A percentile compares a stretch with the other conserved stretches of the same genome.
These are phyloP conservation scores for Teratosphaeria zuluensis DNA, from an alignment of 2,329 filamentous ascomycete genomes.

Conservation along the genomic window DNA sequence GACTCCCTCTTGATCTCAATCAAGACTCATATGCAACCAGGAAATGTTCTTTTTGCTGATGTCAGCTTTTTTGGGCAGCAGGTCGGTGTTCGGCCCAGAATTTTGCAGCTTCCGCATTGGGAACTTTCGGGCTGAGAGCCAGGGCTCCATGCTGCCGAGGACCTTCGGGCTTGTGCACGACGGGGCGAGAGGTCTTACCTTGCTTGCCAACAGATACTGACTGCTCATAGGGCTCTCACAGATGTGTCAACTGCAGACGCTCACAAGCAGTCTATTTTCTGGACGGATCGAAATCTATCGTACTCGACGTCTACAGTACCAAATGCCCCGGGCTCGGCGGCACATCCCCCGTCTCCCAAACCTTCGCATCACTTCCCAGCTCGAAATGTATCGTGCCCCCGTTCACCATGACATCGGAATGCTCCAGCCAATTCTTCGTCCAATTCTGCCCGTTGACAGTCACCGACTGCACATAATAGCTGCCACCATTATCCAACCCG, in stretches of 20 bases:
- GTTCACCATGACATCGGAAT: constrained; percentile 38
- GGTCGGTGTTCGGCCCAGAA: background rate
- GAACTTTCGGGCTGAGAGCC: background rate
- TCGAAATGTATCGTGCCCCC: constrained; percentile 42
- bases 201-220: too few relatives aligned
- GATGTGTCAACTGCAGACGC: too few relatives aligned
- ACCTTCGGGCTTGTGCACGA: too few relatives aligned
- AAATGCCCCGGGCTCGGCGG: constrained; percentile 41
- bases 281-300: too few relatives aligned
- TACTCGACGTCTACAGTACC: background rate
- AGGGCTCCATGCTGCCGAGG: too few relatives aligned
- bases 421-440: constrained; percentile 47
- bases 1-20: background rate
- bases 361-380: constrained; percentile 29
- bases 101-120: background rate
- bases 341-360: constrained; percentile 42
- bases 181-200: too few relatives aligned
- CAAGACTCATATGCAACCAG: background rate
- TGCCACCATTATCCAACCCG: constrained; percentile 32
- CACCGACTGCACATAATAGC: constrained; percentile 45
- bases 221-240: too few relatives aligned
- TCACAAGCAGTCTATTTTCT: too few relatives aligned
- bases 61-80: background rate
- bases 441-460: constrained; percentile 44
- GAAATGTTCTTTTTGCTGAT: background rate